Percentiles rank a stretch among this genome's conserved stretches.
phyloP scores from a whole-genome alignment of 2,329 filamentous ascomycete genomes.

The Lecanicillium sp. region DNA sequence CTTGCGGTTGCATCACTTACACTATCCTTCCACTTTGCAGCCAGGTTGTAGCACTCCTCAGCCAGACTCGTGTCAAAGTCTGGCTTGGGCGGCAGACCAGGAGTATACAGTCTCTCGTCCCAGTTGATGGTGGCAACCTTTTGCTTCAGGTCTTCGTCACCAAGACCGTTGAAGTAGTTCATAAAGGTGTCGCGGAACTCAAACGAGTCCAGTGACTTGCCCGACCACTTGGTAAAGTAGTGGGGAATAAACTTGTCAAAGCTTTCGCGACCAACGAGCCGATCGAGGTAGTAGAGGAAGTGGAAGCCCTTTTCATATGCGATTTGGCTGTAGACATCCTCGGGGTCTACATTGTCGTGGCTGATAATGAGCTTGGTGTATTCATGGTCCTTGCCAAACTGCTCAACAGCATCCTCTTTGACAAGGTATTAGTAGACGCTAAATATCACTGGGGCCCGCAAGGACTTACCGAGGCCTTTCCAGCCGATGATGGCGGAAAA shows the following conservation, averaged over 20 bases:
- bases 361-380: constrained; percentile 88
- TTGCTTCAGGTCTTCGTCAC: constrained; percentile 53
- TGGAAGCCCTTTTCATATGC: constrained; percentile 97
- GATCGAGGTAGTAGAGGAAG: constrained; percentile 86
- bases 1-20: constrained; percentile 28
- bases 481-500: constrained; percentile 96
- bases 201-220: constrained; percentile 83
- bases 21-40: constrained; percentile 67
- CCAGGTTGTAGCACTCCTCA: constrained; percentile 75
- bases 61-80: constrained; percentile 83
- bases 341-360: constrained; percentile 84
- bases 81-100: constrained; percentile 83
- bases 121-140: constrained; percentile 73
- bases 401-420: constrained; percentile 64
- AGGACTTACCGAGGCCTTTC: constrained; percentile 61
- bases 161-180: constrained; percentile 65
- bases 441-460: neutral
- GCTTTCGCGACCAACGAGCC: constrained; percentile 71
- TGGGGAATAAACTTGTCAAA: constrained; percentile 95
- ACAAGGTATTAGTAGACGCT: constrained; percentile 10
- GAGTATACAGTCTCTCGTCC: constrained; percentile 82
- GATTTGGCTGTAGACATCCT: constrained; percentile 87
- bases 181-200: constrained; percentile 88
- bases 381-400: constrained; percentile 75
- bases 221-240: constrained; percentile 80